Evolutionary conservation across 2,329 filamentous ascomycete genomes (phyloP).

Genomic region (Botrytis paeoniae): DNA sequence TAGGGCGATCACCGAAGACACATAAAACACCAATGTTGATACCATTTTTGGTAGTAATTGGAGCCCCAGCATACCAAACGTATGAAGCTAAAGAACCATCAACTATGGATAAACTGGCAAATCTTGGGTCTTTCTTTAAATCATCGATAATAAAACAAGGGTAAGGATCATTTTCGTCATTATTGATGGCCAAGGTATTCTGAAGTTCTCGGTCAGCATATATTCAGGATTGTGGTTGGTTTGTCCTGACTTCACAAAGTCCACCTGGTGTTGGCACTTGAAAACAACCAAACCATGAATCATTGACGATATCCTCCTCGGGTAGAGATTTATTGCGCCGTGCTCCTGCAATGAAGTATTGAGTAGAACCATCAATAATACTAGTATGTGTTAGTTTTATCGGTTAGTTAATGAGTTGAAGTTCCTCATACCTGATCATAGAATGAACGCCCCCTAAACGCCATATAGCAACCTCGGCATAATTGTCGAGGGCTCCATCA

Average conservation of each 20-base stretch:
- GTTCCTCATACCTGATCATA: slow-evolving; percentile 32
- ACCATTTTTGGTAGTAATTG: slow-evolving; percentile 17
- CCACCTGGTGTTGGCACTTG: slow-evolving; percentile 32
- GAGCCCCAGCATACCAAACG: slow-evolving; percentile 24
- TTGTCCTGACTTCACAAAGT: slow-evolving; percentile 32
- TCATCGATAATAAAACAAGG: slow-evolving; percentile 22
- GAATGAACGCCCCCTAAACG: slow-evolving; percentile 31
- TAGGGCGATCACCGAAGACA: slow-evolving; percentile 48
- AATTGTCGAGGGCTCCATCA: slow-evolving; percentile 38
- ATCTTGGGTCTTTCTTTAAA: slow-evolving; percentile 20
- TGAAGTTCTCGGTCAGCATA: neutral
- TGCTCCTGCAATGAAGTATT: slow-evolving; percentile 35
- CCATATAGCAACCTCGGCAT: slow-evolving; percentile 51
- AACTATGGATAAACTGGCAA: slow-evolving; percentile 21
- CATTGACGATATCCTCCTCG: slow-evolving; percentile 17
- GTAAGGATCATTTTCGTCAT: neutral
- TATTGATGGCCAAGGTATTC: slow-evolving; percentile 13
- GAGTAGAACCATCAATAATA: slow-evolving; percentile 21
- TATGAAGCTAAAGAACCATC: slow-evolving; percentile 17
- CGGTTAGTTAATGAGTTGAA: neutral
- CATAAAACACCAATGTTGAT: slow-evolving; percentile 53
- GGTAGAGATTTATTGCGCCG: slow-evolving; percentile 14
- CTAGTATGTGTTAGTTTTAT: slow-evolving; percentile 8
- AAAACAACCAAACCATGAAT: slow-evolving; percentile 33
- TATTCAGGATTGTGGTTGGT: neutral